phyloP scores from a whole-genome alignment of 768 basidiomycete species.

The Cystobasidium tubakii region DNA sequence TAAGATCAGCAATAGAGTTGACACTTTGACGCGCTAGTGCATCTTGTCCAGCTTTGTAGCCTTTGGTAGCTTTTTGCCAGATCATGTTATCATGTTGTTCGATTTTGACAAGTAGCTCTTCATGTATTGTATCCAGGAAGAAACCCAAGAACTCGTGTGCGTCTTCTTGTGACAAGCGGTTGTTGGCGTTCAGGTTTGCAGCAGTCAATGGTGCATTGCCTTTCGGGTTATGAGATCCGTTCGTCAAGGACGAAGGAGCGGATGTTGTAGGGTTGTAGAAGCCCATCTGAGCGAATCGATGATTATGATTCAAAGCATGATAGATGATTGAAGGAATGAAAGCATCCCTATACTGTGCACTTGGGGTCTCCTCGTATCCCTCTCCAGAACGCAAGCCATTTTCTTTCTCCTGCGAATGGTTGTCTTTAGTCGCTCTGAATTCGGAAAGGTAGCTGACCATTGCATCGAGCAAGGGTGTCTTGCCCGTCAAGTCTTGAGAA shows the following conservation, averaged over 20 bases:
- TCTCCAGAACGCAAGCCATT: conserved; percentile 51
- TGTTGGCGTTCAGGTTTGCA: conserved; percentile 17
- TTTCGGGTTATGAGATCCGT: not conserved
- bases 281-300: conserved; percentile 80
- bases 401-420: conserved; percentile 64
- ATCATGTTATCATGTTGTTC: conserved; percentile 36
- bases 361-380: not conserved
- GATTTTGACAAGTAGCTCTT: conserved; percentile 63
- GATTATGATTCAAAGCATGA: conserved; percentile 87
- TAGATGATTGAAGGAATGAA: conserved; percentile 83
- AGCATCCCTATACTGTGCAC: conserved; percentile 52
- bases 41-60: conserved; percentile 22
- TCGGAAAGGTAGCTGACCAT: conserved; percentile 45
- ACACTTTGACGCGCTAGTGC: conserved; percentile 22
- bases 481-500: conserved; percentile 50
- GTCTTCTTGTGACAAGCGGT: conserved; percentile 93
- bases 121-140: conserved; percentile 87
- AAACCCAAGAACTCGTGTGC: conserved; percentile 99
- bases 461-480: conserved; percentile 52
- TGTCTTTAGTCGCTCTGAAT: conserved; percentile 41
- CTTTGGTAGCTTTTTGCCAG: conserved; percentile 29
- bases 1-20: conserved; percentile 28
- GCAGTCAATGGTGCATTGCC: conserved; percentile 9
- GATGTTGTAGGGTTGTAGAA: conserved; percentile 51
- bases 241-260: conserved; percentile 1